These are phyloP conservation scores for Xanthoconium purpureum DNA, from an alignment of 768 basidiomycete species.

Conservation along the genomic window DNA sequence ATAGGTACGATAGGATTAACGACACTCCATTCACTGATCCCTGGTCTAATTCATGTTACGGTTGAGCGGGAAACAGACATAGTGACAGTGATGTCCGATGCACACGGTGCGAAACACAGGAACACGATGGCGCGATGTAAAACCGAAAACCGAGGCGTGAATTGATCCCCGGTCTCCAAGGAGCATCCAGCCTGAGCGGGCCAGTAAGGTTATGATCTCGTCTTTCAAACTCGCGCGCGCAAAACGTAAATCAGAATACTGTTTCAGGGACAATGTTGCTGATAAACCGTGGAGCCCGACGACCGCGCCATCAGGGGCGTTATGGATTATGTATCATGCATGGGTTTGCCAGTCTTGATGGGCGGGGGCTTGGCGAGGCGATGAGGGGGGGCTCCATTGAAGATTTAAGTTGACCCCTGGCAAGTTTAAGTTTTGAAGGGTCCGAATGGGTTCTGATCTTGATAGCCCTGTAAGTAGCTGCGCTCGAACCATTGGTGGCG, in stretches of 20 bases:
- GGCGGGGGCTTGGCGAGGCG: conserved; percentile 4
- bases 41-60: not conserved
- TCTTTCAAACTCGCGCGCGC: not conserved
- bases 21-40: not conserved
- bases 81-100: not conserved
- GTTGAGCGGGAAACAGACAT: conserved; percentile 9
- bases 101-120: not conserved
- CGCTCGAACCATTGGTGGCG: not conserved
- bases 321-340: not conserved
- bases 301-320: not conserved
- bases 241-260: conserved; percentile 22
- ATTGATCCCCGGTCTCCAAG: conserved; percentile 1
- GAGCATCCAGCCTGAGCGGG: not conserved
- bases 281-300: not conserved
- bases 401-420: conserved; percentile 1
- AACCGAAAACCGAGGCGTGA: not conserved
- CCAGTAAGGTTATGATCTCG: not conserved
- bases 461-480: not conserved
- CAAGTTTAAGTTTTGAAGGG: not conserved
- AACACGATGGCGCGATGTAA: not conserved
- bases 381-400: not conserved
- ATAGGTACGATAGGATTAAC: conserved; percentile 15
- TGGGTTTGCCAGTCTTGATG: not conserved
- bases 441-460: not conserved
- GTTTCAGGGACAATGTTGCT: conserved; percentile 13